Evolutionary conservation across 176 grass and related monocot genomes (phyloP), one percentile per base, ranked within the genome.

Genomic region (Microstegium vimineum): DNA sequence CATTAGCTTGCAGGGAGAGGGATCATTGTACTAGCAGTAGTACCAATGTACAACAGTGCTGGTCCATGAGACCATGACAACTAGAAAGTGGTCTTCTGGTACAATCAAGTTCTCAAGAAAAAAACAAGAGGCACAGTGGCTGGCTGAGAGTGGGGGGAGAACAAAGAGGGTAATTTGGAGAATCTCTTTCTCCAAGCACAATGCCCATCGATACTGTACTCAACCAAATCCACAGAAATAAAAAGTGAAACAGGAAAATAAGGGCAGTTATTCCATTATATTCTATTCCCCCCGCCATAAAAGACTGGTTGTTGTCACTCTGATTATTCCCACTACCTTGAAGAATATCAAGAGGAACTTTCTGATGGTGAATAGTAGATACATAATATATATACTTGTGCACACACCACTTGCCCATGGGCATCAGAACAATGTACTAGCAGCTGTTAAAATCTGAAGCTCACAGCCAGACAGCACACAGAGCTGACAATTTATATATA

Each of bases 61-160:
- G 79, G 74, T 83, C 80, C 88, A 86, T 83, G 66, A 74, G 68
- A 79, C 74, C 88, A 86, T 86, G 72, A 74, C 84, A 86, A 79
- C 61, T 27, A 79, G 74, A 78, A 90, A 90, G 80, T 59, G 69
- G 49, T n/a, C 77, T 66, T 85, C 52, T 81, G 65, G 77, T 83
- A 69, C 78, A 79, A 78, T 79, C 83, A 74, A 77, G 38, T 32
- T 40, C 73, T 47, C 79, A 52, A 61, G 74, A 79, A 86, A 18
- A 31, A 47, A 83, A 86, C 73, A 37, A 56, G 13, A 41, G 31
- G 61, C 59, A 42, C 31, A 46, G 81, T 79, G 67, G 52, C 22
- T 65, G 34, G 54, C 54, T 59, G 77, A 73, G 46, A 47, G 61
- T 34, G 65, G 82, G 49, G 49, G 20, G 63, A 47, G 60, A 63